Conservation (phyloP, 768 basidiomycete species). For the Tricholoma matsutake region DNA sequence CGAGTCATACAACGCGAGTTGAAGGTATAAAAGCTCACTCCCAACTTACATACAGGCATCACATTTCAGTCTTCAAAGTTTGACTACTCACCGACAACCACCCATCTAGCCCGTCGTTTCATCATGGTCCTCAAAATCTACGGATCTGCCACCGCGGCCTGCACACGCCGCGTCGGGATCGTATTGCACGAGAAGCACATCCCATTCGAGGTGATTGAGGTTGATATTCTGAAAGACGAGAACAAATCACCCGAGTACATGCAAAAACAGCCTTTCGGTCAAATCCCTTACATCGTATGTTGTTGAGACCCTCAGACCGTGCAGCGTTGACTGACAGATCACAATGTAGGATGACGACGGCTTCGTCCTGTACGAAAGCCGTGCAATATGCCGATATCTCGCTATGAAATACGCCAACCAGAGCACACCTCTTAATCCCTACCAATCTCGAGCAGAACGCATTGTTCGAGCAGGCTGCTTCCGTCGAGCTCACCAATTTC, state of each 20-base stretch:
- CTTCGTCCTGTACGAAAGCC: conserved; percentile 58
- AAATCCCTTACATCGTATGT: conserved; percentile 52
- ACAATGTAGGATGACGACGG: conserved; percentile 40
- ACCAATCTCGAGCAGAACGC: conserved; percentile 36
- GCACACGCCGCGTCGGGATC: conserved; percentile 49
- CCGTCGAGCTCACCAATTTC: conserved; percentile 53
- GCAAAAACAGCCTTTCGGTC: conserved; percentile 12
- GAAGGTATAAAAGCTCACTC: too few species aligned
- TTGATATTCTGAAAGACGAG: conserved; percentile 37
- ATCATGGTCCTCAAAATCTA: conserved; percentile 44
- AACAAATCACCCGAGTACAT: conserved; percentile 8
- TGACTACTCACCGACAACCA: too few species aligned
- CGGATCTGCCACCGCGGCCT: conserved; percentile 37
- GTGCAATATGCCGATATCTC: conserved; percentile 62
- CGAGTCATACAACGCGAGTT: too few species aligned
- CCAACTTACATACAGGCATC: too few species aligned
- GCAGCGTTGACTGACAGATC: not conserved
- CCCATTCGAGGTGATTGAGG: conserved; percentile 45
- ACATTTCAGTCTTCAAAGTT: too few species aligned
- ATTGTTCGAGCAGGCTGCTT: conserved; percentile 46
- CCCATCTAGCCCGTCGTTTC: too few species aligned
- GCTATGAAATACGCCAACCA: conserved; percentile 51
- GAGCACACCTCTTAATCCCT: conserved; percentile 52
- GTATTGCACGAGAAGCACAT: conserved; percentile 55
- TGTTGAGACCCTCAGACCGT: too few species aligned